Percentiles rank a stretch among this genome's conserved stretches.
Conservation (phyloP, 495 filamentous ascomycete genomes). For the Friedmanniomyces simplex region DNA sequence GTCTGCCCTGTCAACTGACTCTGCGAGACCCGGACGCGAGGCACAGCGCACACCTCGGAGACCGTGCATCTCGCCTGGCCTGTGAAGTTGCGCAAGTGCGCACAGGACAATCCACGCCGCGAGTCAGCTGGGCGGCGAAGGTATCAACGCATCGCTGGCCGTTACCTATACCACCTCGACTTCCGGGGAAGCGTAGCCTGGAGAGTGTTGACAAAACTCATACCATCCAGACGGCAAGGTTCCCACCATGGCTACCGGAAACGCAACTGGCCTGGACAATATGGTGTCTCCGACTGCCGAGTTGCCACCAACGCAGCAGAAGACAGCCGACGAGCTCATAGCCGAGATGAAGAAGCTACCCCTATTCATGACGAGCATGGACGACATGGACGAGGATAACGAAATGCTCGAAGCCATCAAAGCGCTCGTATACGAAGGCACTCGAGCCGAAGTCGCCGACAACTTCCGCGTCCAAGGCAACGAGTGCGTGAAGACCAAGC, state of each 20-base stretch:
- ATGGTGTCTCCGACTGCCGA: conserved; percentile 5
- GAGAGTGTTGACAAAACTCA: no score
- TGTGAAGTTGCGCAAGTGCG: no score
- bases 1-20: no score
- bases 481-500: conserved; percentile 59
- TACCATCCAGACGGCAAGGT: no score
- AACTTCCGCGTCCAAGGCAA: conserved; percentile 86
- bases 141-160: no score
- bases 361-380: conserved; percentile 89
- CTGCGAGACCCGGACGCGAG: no score
- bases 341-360: conserved; percentile 70
- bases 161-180: no score
- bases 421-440: conserved; percentile 87
- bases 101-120: no score
- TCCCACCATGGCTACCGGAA: neutral
- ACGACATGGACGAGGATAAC: conserved; percentile 60
- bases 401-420: conserved; percentile 72
- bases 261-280: neutral
- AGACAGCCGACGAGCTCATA: conserved; percentile 58
- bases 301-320: conserved; percentile 52
- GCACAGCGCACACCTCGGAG: no score
- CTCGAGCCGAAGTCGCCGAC: conserved; percentile 62
- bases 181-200: no score
- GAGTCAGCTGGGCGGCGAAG: no score
- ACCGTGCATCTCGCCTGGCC: no score